Base-by-base conservation (phyloP, 2,329 filamentous ascomycete genomes). In the Mycosphaerella sp. region DNA sequence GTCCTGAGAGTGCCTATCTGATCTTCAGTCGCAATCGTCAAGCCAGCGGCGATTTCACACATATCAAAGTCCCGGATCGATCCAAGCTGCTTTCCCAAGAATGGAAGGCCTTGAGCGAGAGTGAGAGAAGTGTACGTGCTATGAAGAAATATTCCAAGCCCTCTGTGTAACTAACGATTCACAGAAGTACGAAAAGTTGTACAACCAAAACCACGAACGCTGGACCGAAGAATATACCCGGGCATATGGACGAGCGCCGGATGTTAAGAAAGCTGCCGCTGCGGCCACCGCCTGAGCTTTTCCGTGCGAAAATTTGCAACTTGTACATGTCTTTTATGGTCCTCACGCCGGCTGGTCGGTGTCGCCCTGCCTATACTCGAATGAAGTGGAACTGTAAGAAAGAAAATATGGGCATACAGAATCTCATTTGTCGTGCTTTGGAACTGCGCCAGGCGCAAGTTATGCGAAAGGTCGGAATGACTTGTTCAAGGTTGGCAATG, bases 41-140 rank as follows among this genome's bases (percentile, higher is more conserved):
- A 4, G 58, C 57, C 1, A 75, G 70, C 44, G 76, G 76, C 17
- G 82, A 84, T 48, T 73, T 81, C 52, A 75, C 73, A 54, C 69
- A 74, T 45, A 73, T 82, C 54, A 6, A 50, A 0, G 0, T 71
- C 0, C 1, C 3, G 0, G 78, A 84, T 2, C 60, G 67, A 1
- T 6, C 62, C 6, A 74, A 68, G 58, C 63, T 78, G 39, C 65
- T 78, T 14, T 55, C 48, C 0, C 59, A 67, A 31, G 79, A 82
- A 63, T 83, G 73, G 74, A 76, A 73, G 52, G 70, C 64, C 2
- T 64, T 82, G 45, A 67, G 66, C 50, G 67, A 67, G 8, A 63
- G 58, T n/a, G 73, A 80, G 63, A 78, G 76, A 63, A 69, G 78
- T 72, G 78, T 78, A 44, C 12, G 48, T 39, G 14, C 10, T 11